Conservation (phyloP, 805 yeast species). For the Candida xiaguanensis region DNA sequence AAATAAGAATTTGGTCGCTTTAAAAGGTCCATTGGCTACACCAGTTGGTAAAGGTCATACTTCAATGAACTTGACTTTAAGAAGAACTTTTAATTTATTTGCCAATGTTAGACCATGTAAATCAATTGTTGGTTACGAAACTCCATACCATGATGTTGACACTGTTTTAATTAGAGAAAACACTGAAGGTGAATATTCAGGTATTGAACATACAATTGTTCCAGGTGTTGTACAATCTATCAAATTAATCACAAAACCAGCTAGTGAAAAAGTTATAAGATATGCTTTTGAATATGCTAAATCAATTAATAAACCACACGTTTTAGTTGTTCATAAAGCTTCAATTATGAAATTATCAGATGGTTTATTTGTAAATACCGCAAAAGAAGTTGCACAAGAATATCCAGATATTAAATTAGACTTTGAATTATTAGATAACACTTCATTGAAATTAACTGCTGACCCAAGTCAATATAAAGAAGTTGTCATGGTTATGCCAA, state of each 20-base stretch:
- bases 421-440: conserved; percentile 91
- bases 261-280: conserved; percentile 94
- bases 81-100: conserved; percentile 93
- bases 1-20: conserved; percentile 88
- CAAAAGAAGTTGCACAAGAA: conserved; percentile 83
- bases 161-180: conserved; percentile 97
- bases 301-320: conserved; percentile 81
- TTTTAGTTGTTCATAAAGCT: conserved; percentile 95
- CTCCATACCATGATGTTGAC: conserved; percentile 86
- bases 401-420: conserved; percentile 85
- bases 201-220: conserved; percentile 96
- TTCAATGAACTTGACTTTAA: conserved; percentile 92
- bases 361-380: conserved; percentile 92
- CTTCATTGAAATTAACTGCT: conserved; percentile 83
- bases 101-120: conserved; percentile 98
- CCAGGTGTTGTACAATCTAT: conserved; percentile 99
- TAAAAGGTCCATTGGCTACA: conserved; percentile 97
- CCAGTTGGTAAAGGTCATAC: conserved; percentile 99
- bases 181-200: conserved; percentile 99
- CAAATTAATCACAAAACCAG: conserved; percentile 93
- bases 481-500: conserved; percentile 97
- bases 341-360: conserved; percentile 97
- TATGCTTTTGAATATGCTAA: conserved; percentile 97
- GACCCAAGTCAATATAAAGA: conserved; percentile 86
- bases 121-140: conserved; percentile 88